phyloP scores from a whole-genome alignment of 352 stramenopile genomes.

The Pilasporangium apinafurcum region DNA sequence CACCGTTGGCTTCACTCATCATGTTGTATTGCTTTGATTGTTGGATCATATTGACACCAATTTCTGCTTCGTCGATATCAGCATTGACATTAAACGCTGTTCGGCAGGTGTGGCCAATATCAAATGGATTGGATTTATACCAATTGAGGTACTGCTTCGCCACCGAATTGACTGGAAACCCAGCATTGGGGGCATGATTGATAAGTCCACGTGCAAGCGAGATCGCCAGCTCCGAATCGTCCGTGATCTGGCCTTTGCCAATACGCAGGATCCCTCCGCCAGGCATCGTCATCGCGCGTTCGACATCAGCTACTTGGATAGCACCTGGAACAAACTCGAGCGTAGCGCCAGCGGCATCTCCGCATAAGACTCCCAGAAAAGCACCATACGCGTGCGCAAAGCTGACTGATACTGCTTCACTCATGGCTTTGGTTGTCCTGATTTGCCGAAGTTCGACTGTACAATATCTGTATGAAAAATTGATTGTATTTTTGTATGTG shows the following conservation, averaged over 20 bases:
- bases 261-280: constrained; percentile 32
- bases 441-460: no score
- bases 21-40: constrained; percentile 10
- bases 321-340: constrained; percentile 33
- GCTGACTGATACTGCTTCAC: no score
- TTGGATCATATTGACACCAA: constrained; percentile 17
- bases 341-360: constrained; percentile 40
- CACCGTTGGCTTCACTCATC: constrained; percentile 43
- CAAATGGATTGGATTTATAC: constrained; percentile 27
- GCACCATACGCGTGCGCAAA: constrained; percentile 35
- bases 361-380: constrained; percentile 40
- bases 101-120: constrained; percentile 49
- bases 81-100: constrained; percentile 20
- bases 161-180: constrained; percentile 31
- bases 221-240: constrained; percentile 58
- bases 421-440: no score
- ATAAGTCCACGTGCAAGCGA: constrained; percentile 27
- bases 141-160: constrained; percentile 29
- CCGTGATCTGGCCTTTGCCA: constrained; percentile 44
- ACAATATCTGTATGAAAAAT: no score
- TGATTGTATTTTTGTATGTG: no score
- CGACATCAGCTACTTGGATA: constrained; percentile 18
- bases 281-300: constrained; percentile 36
- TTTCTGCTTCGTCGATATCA: constrained; percentile 10
- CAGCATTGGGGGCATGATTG: constrained; percentile 10